phyloP scores from a whole-genome alignment of 441 rosid species.

The Caryocar brasiliense region DNA sequence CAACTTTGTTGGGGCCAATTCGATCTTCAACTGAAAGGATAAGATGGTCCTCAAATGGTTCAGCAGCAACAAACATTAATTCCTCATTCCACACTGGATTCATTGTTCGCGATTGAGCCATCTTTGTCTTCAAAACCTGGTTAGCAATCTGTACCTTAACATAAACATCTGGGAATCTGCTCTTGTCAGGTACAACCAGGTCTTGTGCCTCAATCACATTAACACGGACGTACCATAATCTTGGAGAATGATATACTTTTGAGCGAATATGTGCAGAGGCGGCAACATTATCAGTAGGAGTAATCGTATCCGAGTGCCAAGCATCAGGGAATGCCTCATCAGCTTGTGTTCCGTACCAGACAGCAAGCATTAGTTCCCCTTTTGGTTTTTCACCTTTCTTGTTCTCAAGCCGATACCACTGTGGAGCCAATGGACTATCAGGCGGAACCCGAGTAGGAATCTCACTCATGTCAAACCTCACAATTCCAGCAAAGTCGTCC shows the following conservation, averaged over 20 bases:
- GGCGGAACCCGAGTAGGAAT: slow-evolving; percentile 71
- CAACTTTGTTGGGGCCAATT: slow-evolving; percentile 56
- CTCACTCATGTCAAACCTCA: slow-evolving; percentile 58
- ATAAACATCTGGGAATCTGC: slow-evolving; percentile 49
- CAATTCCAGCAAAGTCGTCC: slow-evolving; percentile 69
- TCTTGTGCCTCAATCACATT: slow-evolving; percentile 83
- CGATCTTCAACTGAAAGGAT: slow-evolving; percentile 68
- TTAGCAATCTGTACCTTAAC: slow-evolving; percentile 63
- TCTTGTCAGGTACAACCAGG: slow-evolving; percentile 49
- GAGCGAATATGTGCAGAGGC: slow-evolving; percentile 50
- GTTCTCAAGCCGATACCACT: slow-evolving; percentile 78
- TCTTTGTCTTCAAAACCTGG: slow-evolving; percentile 65
- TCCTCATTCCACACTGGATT: slow-evolving; percentile 86
- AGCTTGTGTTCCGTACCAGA: slow-evolving; percentile 95
- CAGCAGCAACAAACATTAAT: slow-evolving; percentile 74
- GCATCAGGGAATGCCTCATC: slow-evolving; percentile 92
- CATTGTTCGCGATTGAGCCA: slow-evolving; percentile 34
- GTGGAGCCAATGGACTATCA: slow-evolving; percentile 86
- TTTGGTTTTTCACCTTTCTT: slow-evolving; percentile 44
- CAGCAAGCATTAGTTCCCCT: slow-evolving; percentile 83
- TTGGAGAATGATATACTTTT: slow-evolving; percentile 88
- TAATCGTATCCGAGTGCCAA: slow-evolving; percentile 67
- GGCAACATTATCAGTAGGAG: slow-evolving; percentile 37
- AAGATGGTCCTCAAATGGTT: slow-evolving; percentile 77
- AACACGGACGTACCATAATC: slow-evolving; percentile 86